Evolutionary conservation across 2,329 filamentous ascomycete species (phyloP), one percentile per base, ranked within the genome.

Genomic region (Hypoxylon sp.): DNA sequence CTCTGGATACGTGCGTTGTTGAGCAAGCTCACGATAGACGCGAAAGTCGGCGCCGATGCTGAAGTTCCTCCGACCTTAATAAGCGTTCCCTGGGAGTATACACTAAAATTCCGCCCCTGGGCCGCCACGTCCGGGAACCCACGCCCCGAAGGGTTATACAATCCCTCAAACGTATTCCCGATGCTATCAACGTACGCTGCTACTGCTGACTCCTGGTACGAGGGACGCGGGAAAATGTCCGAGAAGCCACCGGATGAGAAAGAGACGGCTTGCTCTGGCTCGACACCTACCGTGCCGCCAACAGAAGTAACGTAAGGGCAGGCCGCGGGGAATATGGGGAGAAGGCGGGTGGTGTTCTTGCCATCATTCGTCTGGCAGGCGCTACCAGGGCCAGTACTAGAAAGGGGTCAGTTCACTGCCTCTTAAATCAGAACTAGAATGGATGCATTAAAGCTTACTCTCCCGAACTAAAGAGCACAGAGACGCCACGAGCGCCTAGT

Each of bases 41-140:
- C 89, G 55, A 91, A 85, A 0, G 89, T 81, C 0, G 91, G 91
- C 0, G 88, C 81, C 2, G 90, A 85, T 0, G 90, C 90, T 62
- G 82, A 85, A 0, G 80, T 82, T 20, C 81, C 81, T 51, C 53
- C 79, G 77, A 70, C 81, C 76, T 61, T 78, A 76, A 69, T 80
- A 76, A 75, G 61, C 22, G 64, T 67, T 42, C 78, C 77, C 31
- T 75, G 72, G 4, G 74, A 57, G 4, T 77, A 54, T 42, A 80
- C 77, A 30, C 72, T 77, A 61, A 77, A 78, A 2, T 74, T 76
- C 35, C 75, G 73, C 4, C 77, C 78, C 46, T 92, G 88, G 13
- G 88, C 88, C 1, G 89, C 80, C 11, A 91, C 82, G 72, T 92
- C 90, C 0, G 90, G 89, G 68, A 89, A 87, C 0, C 80, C 90